phyloP scores from a whole-genome alignment of 176 grass and related monocot genomes.

The Phragmites australis region DNA sequence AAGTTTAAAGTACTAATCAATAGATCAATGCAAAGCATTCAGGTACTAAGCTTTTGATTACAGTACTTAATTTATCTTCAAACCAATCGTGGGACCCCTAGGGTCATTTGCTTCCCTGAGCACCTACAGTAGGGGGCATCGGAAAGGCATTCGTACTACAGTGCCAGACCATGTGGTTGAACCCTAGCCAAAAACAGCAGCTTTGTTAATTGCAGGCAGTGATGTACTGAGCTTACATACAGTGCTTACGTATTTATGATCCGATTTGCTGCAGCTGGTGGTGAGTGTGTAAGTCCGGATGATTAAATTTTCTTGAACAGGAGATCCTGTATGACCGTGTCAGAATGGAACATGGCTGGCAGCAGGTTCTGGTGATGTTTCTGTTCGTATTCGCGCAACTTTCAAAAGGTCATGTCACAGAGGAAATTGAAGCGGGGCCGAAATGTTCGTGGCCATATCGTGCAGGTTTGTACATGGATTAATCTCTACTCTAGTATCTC shows the following conservation, averaged over 20 bases:
- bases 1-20: slow-evolving; percentile 9
- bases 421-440: not conserved
- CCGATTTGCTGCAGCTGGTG: not conserved
- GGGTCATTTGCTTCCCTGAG: slow-evolving; percentile 11
- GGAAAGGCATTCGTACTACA: slow-evolving; percentile 30
- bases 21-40: slow-evolving; percentile 23
- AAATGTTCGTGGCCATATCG: not conserved
- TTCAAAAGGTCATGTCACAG: not conserved
- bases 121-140: not conserved
- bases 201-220: slow-evolving; percentile 37
- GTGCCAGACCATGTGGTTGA: slow-evolving; percentile 32
- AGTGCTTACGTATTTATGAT: not conserved
- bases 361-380: not conserved
- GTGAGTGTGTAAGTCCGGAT: not conserved
- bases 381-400: not conserved
- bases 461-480: not conserved
- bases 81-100: not conserved
- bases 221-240: slow-evolving; percentile 4
- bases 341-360: slow-evolving; percentile 14
- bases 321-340: not conserved
- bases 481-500: not conserved
- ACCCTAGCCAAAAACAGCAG: slow-evolving; percentile 26
- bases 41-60: slow-evolving; percentile 23
- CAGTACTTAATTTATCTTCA: slow-evolving; percentile 13
- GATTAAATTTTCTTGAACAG: slow-evolving; percentile 16